Evolutionary conservation across 192 early-diverging fungal species (phyloP), one percentile per base, ranked within the genome.

Genomic region (Cladochytrium replicatum): DNA sequence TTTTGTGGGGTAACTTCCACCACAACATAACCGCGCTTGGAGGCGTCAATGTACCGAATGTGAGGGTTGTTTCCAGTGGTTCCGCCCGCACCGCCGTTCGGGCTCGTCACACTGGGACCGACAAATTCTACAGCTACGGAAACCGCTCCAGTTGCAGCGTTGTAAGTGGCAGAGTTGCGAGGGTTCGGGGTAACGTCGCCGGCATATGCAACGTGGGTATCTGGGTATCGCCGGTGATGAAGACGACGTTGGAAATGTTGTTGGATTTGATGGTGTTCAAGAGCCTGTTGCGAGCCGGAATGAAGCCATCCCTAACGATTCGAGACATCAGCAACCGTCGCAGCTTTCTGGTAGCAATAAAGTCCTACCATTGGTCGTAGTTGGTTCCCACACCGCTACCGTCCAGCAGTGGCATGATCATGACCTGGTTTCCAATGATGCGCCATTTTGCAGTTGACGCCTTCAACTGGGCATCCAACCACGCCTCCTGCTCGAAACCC

Each of bases 201-300:
- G 22, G 57, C 60, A 8, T 63, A 38, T 0, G 56, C 43, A 3
- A n/a, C n/a, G n/a, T n/a, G n/a, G n/a, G n/a, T n/a, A 57, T 48
- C 45, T 68, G 66, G 24, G n/a, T n/a, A n/a, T 68, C 66, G 24
- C 66, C 66, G 17, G 66, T 68, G 21, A 68, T 17, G 11, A 69
- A 38, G 9, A 69, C 62, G 24, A 51, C 52, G 42, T 69, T 54
- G 0, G 48, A 19, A 32, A 69, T 65, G 2, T 24, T 27, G 23
- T 57, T 46, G 13, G 38, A 39, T 3, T 34, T 39, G 19, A 65
- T 32, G 24, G 43, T 24, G 29, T 52, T 44, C 43, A 69, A 21
- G 27, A 69, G 27, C 15, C 62, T 34, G 21, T 50, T 32, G 8
- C 67, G 54, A 29, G 22, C 32, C 1, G 51, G 52, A 6, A 63